A percentile compares a stretch with the other conserved stretches of the same genome.
These are phyloP conservation scores for Aspergillus sclerotiicarbonarius DNA, from an alignment of 495 filamentous ascomycete genomes.

Conservation along the genomic window DNA sequence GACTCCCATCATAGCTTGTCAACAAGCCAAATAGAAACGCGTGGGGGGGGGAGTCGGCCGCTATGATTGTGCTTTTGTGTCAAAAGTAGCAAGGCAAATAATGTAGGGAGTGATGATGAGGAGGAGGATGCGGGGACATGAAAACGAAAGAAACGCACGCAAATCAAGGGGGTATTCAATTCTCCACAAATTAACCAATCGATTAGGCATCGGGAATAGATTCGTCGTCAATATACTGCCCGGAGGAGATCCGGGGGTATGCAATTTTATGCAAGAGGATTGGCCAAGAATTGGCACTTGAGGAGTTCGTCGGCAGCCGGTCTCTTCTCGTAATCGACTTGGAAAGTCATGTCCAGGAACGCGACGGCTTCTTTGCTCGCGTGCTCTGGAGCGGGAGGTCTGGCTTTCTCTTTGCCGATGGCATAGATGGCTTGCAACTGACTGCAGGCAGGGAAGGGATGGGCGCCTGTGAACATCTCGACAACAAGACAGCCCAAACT, in stretches of 20 bases:
- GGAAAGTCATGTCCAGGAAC: conserved; percentile 88
- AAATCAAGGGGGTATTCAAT: conserved; percentile 4
- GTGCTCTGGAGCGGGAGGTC: conserved; percentile 84
- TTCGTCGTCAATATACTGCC: background rate
- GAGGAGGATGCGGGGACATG: background rate
- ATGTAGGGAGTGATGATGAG: too few relatives aligned
- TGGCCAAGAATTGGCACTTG: conserved; percentile 70
- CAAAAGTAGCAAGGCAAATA: background rate
- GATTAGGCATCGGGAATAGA: background rate
- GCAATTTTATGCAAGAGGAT: conserved; percentile 51
- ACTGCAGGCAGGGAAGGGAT: conserved; percentile 95
- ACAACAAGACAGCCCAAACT: conserved; percentile 94
- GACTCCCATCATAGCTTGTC: background rate
- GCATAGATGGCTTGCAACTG: conserved; percentile 99
- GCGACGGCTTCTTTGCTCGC: conserved; percentile 80
- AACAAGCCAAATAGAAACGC: background rate
- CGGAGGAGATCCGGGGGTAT: background rate
- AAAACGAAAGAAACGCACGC: background rate
- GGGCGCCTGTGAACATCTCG: conserved; percentile 97
- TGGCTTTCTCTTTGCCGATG: conserved; percentile 83
- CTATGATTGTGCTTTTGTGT: background rate
- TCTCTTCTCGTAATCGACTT: conserved; percentile 87
- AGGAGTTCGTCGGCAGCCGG: conserved; percentile 90
- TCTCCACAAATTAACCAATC: background rate
- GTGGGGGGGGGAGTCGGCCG: background rate